phyloP scores from a whole-genome alignment of 768 basidiomycete genomes.

The Pleurotus citrinopileatus region DNA sequence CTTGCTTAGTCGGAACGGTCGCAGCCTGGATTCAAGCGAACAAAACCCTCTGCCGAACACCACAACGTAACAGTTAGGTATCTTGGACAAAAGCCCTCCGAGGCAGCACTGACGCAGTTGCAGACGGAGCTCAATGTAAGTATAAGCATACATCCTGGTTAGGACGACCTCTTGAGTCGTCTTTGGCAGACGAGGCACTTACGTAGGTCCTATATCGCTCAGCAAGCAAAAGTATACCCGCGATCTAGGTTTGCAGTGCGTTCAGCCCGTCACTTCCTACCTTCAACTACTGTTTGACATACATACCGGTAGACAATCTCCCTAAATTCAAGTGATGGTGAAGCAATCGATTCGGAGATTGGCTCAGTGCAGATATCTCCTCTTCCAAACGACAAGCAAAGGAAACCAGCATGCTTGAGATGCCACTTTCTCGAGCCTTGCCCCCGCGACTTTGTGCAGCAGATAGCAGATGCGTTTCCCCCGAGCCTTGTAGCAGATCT shows the following conservation, averaged over 20 bases:
- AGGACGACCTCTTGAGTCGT: no score
- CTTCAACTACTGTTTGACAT: no score
- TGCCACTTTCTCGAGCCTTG: background rate
- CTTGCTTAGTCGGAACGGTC: no score
- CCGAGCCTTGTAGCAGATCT: background rate
- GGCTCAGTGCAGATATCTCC: background rate
- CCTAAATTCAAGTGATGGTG: background rate
- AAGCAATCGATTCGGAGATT: background rate
- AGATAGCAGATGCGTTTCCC: background rate
- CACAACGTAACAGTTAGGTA: background rate
- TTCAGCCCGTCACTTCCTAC: no score
- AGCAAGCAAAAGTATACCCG: no score
- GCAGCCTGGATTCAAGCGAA: background rate
- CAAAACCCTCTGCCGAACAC: background rate
- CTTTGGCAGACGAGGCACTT: no score
- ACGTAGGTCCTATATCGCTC: no score
- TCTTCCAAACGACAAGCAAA: background rate
- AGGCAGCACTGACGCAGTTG: background rate
- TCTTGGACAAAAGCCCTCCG: background rate
- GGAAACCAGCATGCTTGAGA: background rate
- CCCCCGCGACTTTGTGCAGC: background rate
- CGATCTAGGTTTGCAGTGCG: no score
- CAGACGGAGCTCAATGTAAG: background rate
- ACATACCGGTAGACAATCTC: background rate
- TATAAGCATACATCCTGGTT: no score